Evolutionary conservation across 2,329 filamentous ascomycete species (phyloP), one percentile per base, ranked within the genome.

Genomic region (Graphilbum ipis-grandicollis): DNA sequence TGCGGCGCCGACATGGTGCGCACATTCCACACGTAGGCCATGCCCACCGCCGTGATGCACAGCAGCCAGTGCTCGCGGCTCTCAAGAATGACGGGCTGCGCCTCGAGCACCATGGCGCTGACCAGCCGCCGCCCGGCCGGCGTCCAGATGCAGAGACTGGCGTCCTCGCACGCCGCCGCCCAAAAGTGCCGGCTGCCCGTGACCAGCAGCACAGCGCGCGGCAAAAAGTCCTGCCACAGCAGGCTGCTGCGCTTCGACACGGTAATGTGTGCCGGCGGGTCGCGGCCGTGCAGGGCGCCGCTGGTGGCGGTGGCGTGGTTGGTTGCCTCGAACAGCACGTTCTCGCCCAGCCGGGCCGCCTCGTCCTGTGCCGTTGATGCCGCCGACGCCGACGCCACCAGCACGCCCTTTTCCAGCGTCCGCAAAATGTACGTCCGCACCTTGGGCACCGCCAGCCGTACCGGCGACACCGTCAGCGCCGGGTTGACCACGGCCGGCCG

Each of bases 11-110:
- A 75, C 51, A 92, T 76, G 0, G 73, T 80, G 46, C 79, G 79
- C 41, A 94, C 66, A 52, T 96, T 88, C 86, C 88, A 98, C 31
- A 98, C 82, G 54, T 96, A 78, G 47, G 79, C 90, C 57, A 88
- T 72, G 5, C 90, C 90, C 4, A 82, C 79, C 1, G 88, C 79
- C 4, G 84, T 88, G 44, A 98, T 79, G 51, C 81, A 88, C 35
- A 98, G 65, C 5, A 98, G 61, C 81, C 83, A 96, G 59, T 80
- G 80, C 10, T 81, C 82, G 39, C 86, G 74, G 48, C 80, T 88
- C 53, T 96, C 90, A 19, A 98, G 66, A 39, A 98, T 90, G 23
- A 96, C 86, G 1, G 90, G 83, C 48, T 96, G 86, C 2, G 88
- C 77, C 57, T 98, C 90, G 14, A 96, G 61, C 6, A 94, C 70